Evolutionary conservation across 192 early-diverging fungal species (phyloP).

Genomic region (Backusella morwellensis): DNA sequence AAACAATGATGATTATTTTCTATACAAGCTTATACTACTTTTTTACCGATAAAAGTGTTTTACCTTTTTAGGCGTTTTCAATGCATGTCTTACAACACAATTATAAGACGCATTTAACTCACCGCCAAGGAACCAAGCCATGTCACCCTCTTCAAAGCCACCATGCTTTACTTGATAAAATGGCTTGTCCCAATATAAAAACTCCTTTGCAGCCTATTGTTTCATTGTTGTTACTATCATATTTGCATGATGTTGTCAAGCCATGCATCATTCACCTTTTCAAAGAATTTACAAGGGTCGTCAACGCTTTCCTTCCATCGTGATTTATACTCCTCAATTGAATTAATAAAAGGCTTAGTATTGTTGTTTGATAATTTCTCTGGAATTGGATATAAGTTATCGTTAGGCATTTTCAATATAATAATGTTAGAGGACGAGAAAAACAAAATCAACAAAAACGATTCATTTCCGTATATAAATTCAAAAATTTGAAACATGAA

Average conservation of each 20-base stretch:
- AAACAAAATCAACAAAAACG: not conserved
- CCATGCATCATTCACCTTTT: constrained; percentile 8
- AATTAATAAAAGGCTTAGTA: constrained; percentile 64
- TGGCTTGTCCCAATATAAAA: constrained; percentile 79
- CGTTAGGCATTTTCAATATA: not conserved
- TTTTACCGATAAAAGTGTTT: not conserved
- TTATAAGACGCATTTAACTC: constrained; percentile 92
- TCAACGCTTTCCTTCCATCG: constrained; percentile 78
- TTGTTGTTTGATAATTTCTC: constrained; percentile 24
- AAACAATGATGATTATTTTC: not conserved
- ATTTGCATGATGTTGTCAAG: not conserved
- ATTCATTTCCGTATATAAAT: not conserved
- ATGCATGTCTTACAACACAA: constrained; percentile 93
- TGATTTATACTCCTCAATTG: constrained; percentile 74
- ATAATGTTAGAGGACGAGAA: not conserved
- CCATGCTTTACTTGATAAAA: constrained; percentile 73
- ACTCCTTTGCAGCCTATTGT: constrained; percentile 66
- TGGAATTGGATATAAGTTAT: constrained; percentile 11
- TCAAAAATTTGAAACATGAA: not conserved
- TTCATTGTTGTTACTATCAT: not conserved
- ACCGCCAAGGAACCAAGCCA: constrained; percentile 93
- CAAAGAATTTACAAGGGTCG: constrained; percentile 66
- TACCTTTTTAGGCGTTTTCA: constrained; percentile 71
- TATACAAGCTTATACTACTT: not conserved
- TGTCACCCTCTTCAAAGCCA: constrained; percentile 80